Conservation (phyloP, 345 rosid species). For the Psidium friedrichsthalianum region DNA sequence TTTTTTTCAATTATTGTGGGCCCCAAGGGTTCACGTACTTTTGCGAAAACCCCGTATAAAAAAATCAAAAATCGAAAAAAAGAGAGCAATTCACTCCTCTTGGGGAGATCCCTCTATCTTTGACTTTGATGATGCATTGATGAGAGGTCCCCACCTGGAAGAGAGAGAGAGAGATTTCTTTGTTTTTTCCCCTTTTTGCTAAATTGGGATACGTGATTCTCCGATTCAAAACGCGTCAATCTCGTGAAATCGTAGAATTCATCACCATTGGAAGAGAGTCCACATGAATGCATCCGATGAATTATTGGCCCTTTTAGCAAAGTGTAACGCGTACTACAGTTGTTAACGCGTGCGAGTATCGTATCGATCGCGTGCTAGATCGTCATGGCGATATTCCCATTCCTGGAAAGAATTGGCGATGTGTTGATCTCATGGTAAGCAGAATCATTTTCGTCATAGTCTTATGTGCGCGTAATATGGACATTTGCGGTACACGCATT, state of each 20-base stretch:
- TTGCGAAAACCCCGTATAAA: too few species aligned
- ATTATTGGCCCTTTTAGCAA: neutral
- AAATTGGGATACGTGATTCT: neutral
- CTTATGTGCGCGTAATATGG: too few species aligned
- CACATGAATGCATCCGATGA: neutral
- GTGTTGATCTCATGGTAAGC: slow-evolving; percentile 60
- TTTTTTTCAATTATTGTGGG: too few species aligned
- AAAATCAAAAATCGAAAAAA: too few species aligned
- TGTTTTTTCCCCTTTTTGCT: neutral
- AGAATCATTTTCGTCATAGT: neutral
- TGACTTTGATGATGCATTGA: neutral
- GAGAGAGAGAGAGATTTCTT: too few species aligned
- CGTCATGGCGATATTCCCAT: slow-evolving; percentile 53
- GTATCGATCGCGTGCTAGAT: slow-evolving; percentile 35
- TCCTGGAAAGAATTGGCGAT: slow-evolving; percentile 58
- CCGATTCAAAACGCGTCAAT: neutral
- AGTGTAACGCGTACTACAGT: too few species aligned
- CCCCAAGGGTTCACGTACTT: too few species aligned
- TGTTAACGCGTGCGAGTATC: neutral
- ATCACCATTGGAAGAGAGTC: neutral
- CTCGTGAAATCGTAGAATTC: neutral
- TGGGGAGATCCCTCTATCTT: too few species aligned
- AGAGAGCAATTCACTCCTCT: too few species aligned
- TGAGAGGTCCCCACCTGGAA: neutral
- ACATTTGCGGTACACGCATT: neutral